phyloP scores from a whole-genome alignment of 345 rosid genomes.

The Salix arbutifolia region DNA sequence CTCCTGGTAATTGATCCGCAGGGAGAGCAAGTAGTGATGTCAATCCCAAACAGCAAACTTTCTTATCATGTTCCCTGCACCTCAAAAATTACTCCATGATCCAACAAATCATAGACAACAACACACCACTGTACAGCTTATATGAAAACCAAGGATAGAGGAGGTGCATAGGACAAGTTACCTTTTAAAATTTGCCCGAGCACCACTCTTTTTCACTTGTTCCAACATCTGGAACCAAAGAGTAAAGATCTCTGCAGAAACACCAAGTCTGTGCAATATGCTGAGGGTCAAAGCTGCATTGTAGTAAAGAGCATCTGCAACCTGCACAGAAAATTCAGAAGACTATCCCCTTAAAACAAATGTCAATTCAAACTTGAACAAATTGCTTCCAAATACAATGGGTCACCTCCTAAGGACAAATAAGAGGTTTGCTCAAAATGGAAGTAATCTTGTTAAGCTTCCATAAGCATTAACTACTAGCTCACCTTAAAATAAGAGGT shows the following conservation, averaged over 20 bases:
- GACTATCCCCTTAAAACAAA: not conserved
- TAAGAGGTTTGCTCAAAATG: not conserved
- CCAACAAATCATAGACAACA: not conserved
- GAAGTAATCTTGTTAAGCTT: not conserved
- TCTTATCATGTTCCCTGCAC: constrained; percentile 90
- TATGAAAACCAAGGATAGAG: not conserved
- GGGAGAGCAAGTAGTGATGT: constrained; percentile 82
- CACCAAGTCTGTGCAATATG: constrained; percentile 76
- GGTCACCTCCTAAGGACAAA: not conserved
- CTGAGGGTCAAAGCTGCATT: constrained; percentile 70
- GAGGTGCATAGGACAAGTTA: constrained; percentile 11
- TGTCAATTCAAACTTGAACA: not conserved
- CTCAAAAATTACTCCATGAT: constrained; percentile 15
- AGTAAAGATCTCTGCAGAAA: constrained; percentile 65
- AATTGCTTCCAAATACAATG: not conserved
- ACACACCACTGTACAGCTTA: not conserved
- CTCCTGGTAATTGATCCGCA: constrained; percentile 74
- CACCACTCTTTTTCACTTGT: constrained; percentile 85
- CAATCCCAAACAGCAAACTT: constrained; percentile 97
- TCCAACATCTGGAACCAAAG: constrained; percentile 97
- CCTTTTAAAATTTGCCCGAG: constrained; percentile 78
- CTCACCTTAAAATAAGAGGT: not conserved
- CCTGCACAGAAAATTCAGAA: constrained; percentile 41
- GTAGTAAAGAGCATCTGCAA: constrained; percentile 93
- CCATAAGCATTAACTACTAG: not conserved